A percentile compares a stretch with the other conserved stretches of the same genome.
These are phyloP conservation scores for Monilinia aucupariae DNA, from an alignment of 2,329 filamentous ascomycete genomes.

Conservation along the genomic window DNA sequence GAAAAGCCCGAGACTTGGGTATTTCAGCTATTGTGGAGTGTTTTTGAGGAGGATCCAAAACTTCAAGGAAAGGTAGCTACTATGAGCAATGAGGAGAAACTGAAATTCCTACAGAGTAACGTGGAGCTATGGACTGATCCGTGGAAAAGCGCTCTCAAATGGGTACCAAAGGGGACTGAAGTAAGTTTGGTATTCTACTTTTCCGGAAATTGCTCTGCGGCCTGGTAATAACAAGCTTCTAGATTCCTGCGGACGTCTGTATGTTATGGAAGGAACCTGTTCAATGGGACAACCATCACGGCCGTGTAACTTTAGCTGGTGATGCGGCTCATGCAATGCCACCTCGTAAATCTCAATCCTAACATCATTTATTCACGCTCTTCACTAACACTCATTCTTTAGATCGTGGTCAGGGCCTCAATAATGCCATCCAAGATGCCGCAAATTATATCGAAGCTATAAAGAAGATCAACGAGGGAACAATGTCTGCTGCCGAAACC, in stretches of 20 bases:
- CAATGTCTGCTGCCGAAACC: neutral
- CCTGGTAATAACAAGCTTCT: neutral
- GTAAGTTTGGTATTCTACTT: neutral
- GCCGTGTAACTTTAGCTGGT: conserved; percentile 11
- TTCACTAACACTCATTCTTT: neutral
- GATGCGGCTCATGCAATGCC: conserved; percentile 15
- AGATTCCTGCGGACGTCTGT: conserved; percentile 3
- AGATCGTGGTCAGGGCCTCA: conserved; percentile 18
- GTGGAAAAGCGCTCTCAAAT: conserved; percentile 4
- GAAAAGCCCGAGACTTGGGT: conserved; percentile 6
- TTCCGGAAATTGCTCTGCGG: no score
- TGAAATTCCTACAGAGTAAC: neutral
- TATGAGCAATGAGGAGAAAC: neutral
- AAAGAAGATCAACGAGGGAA: conserved; percentile 4
- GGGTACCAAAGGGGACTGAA: neutral
- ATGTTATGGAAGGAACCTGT: conserved; percentile 8
- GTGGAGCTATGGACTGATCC: neutral
- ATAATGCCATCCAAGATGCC: conserved; percentile 14
- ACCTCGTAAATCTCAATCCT: neutral
- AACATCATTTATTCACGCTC: neutral
- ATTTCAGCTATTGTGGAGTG: conserved; percentile 6
- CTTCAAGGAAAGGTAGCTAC: neutral
- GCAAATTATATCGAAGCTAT: conserved; percentile 4
- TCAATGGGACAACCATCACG: conserved; percentile 4
- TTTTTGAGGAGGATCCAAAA: neutral